A percentile compares a stretch with the other conserved stretches of the same genome.
Conservation (phyloP, 495 filamentous ascomycete species). For the Podospora anserina region DNA sequence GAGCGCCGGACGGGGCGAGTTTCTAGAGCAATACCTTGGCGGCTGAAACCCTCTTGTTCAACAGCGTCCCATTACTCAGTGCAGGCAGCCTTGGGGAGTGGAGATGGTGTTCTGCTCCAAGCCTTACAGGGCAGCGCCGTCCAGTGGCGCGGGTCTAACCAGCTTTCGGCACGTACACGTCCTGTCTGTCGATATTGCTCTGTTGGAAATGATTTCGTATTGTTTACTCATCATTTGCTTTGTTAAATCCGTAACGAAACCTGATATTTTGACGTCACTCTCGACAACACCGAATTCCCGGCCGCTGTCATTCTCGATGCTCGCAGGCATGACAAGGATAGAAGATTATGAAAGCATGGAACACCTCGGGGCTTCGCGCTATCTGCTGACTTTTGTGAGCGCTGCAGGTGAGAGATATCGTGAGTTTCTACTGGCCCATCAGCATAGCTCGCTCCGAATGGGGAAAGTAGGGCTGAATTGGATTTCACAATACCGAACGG, state of each 20-base stretch:
- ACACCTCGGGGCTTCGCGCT: neutral
- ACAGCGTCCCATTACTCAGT: neutral
- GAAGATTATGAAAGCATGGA: neutral
- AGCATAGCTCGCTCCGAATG: neutral
- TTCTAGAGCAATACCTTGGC: neutral
- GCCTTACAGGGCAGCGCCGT: slow-evolving; percentile 14
- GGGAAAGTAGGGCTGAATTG: neutral
- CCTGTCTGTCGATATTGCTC: neutral
- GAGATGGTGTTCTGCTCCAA: neutral
- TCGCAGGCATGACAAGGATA: slow-evolving; percentile 1
- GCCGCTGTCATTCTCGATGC: neutral
- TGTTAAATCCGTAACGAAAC: neutral
- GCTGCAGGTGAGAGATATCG: neutral
- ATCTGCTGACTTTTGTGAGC: neutral
- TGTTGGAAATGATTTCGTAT: neutral
- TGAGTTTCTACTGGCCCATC: neutral
- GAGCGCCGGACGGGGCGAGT: neutral
- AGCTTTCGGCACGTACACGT: neutral
- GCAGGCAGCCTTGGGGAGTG: neutral
- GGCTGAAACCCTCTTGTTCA: neutral
- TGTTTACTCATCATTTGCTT: slow-evolving; percentile 15
- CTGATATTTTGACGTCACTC: slow-evolving; percentile 16
- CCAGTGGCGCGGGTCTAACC: slow-evolving; percentile 9
- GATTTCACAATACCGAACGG: neutral
- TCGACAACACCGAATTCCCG: slow-evolving; percentile 7